Percentiles rank a stretch among this genome's conserved stretches.
phyloP scores from a whole-genome alignment of 2,329 filamentous ascomycete genomes.

The Alternaria conjuncta region DNA sequence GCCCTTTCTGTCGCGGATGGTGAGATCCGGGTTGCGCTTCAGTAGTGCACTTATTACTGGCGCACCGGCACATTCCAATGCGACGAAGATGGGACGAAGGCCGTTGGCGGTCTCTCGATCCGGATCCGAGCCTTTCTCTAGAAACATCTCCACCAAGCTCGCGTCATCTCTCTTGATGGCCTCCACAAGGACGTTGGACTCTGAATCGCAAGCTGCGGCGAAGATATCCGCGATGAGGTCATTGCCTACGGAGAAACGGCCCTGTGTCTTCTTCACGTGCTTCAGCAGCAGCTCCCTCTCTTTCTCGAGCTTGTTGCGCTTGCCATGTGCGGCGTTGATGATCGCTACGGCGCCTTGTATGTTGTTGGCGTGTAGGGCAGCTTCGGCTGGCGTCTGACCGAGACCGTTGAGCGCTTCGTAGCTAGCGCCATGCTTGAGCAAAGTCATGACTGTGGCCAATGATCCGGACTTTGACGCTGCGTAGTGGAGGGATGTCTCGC shows the following conservation, averaged over 20 bases:
- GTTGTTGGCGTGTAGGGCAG: slow-evolving; percentile 35
- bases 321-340: slow-evolving; percentile 37
- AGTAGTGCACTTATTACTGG: slow-evolving; percentile 35
- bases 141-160: slow-evolving; percentile 37
- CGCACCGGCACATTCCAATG: slow-evolving; percentile 32
- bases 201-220: slow-evolving; percentile 39
- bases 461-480: slow-evolving; percentile 35
- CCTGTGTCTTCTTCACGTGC: slow-evolving; percentile 36
- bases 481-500: slow-evolving; percentile 44
- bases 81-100: slow-evolving; percentile 36
- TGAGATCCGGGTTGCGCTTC: slow-evolving; percentile 38
- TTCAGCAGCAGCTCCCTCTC: slow-evolving; percentile 43
- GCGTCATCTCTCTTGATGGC: slow-evolving; percentile 40
- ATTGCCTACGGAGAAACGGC: slow-evolving; percentile 36
- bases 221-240: slow-evolving; percentile 44
- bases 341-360: slow-evolving; percentile 41
- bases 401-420: slow-evolving; percentile 29
- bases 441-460: slow-evolving; percentile 26
- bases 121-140: slow-evolving; percentile 40
- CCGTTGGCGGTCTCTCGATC: slow-evolving; percentile 32
- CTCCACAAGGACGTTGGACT: slow-evolving; percentile 42
- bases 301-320: slow-evolving; percentile 32
- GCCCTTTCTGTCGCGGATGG: slow-evolving; percentile 27
- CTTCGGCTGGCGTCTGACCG: slow-evolving; percentile 34
- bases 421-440: slow-evolving; percentile 38